phyloP scores from a whole-genome alignment of 306 rosid genomes.

The Albizia julibrissin region DNA sequence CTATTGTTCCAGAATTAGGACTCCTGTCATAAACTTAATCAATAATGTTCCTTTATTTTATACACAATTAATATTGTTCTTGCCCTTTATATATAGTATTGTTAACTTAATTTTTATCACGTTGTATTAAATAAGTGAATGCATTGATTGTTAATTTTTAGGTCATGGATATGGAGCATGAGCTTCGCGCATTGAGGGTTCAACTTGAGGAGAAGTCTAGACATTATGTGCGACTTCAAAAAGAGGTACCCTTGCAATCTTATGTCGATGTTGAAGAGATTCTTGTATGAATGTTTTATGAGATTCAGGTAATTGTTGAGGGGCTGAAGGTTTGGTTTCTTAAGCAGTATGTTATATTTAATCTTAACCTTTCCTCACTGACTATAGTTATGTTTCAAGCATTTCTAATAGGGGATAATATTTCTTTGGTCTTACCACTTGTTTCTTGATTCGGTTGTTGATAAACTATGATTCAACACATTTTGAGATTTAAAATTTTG shows the following conservation, averaged over 20 bases:
- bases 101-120: conserved; percentile 1
- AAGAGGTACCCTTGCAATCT: conserved; percentile 57
- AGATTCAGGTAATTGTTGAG: not conserved
- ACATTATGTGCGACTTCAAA: conserved; percentile 76
- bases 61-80: not conserved
- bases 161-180: conserved; percentile 98
- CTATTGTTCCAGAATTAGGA: not conserved
- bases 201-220: conserved; percentile 82
- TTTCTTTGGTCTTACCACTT: not conserved
- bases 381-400: not conserved
- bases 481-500: not conserved
- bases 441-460: not conserved
- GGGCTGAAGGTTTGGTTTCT: not conserved
- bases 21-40: not conserved
- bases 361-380: not conserved
- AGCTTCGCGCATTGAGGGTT: conserved; percentile 83
- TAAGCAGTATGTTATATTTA: not conserved
- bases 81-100: conserved; percentile 7
- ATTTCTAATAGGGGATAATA: not conserved
- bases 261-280: conserved; percentile 15
- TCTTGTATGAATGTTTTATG: conserved; percentile 1
- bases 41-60: not conserved
- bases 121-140: conserved; percentile 15
- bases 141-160: conserved; percentile 33
- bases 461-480: not conserved